These are phyloP conservation scores for Fusarium tanahbumbuense DNA, from an alignment of 2,329 filamentous ascomycete species.

Conservation along the genomic window DNA sequence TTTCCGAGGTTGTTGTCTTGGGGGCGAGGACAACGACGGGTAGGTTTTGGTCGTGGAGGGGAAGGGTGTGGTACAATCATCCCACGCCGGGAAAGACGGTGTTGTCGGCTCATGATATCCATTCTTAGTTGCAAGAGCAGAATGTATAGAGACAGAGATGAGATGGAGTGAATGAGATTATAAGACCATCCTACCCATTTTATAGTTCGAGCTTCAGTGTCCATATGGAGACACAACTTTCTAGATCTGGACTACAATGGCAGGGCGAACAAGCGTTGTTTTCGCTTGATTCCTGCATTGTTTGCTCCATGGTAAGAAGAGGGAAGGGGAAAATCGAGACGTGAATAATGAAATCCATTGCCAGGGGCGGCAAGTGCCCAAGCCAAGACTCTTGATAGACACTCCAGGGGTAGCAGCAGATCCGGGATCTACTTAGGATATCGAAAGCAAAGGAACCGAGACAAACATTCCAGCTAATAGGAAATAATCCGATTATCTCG, in stretches of 20 bases:
- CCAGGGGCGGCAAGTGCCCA: too few relatives aligned
- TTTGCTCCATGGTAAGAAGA: background rate
- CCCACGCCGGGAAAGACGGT: background rate
- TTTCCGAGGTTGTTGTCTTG: background rate
- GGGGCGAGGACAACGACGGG: background rate
- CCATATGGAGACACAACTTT: background rate
- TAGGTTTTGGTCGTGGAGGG: background rate
- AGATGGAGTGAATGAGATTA: background rate
- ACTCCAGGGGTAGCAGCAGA: background rate
- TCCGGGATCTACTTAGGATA: background rate
- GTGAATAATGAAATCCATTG: background rate
- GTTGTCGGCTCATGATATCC: background rate
- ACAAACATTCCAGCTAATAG: background rate
- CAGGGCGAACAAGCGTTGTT: constrained; percentile 10
- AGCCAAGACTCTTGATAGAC: background rate
- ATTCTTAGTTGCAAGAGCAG: background rate
- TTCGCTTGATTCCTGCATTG: background rate
- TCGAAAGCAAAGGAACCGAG: background rate
- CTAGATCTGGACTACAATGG: background rate
- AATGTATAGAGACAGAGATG: background rate
- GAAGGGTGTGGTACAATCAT: background rate
- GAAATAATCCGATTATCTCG: background rate
- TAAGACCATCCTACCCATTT: background rate
- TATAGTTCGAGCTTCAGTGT: background rate
- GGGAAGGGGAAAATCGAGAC: background rate